A percentile compares a stretch with the other conserved stretches of the same genome.
Evolutionary conservation across 371 early-diverging fungal genomes (phyloP).

Genomic region (Zopfochytrium polystomum): DNA sequence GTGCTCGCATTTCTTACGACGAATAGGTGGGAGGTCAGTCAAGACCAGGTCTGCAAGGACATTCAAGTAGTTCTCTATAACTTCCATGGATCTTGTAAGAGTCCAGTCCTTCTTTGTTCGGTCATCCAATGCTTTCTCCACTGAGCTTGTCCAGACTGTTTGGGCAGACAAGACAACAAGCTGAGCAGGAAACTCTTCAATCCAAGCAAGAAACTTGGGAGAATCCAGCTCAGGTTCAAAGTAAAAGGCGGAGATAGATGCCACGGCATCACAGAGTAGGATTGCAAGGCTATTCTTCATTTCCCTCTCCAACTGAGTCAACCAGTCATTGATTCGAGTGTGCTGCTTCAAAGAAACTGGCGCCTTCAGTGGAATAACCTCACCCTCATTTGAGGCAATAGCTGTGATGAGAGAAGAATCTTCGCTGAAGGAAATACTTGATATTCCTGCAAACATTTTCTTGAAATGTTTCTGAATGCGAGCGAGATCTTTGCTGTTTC

Average conservation of each 20-base stretch:
- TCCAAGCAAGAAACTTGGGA: conserved; percentile 74
- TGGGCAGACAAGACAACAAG: conserved; percentile 89
- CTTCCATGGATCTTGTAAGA: conserved; percentile 56
- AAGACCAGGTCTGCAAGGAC: conserved; percentile 91
- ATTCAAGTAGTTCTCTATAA: conserved; percentile 73
- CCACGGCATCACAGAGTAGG: conserved; percentile 68
- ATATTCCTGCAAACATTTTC: conserved; percentile 98
- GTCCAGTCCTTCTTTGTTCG: conserved; percentile 23
- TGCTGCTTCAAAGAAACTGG: conserved; percentile 77
- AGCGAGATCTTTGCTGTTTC: conserved; percentile 93
- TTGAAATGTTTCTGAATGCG: conserved; percentile 97
- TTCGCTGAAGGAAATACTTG: conserved; percentile 74
- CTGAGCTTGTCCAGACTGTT: conserved; percentile 83
- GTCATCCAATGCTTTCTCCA: conserved; percentile 59
- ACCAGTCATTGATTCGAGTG: conserved; percentile 95
- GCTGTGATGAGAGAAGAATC: conserved; percentile 73
- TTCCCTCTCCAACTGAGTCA: conserved; percentile 89
- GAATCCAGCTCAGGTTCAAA: conserved; percentile 61
- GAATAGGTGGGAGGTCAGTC: conserved; percentile 74
- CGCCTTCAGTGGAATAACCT: conserved; percentile 75
- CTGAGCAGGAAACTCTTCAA: conserved; percentile 88
- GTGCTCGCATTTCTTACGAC: conserved; percentile 94
- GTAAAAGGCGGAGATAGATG: conserved; percentile 59
- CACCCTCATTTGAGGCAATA: conserved; percentile 91
- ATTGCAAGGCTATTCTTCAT: conserved; percentile 83